Evolutionary conservation across 2,329 filamentous ascomycete species (phyloP), one percentile per base, ranked within the genome.

Genomic region (Arthroderma sp.): DNA sequence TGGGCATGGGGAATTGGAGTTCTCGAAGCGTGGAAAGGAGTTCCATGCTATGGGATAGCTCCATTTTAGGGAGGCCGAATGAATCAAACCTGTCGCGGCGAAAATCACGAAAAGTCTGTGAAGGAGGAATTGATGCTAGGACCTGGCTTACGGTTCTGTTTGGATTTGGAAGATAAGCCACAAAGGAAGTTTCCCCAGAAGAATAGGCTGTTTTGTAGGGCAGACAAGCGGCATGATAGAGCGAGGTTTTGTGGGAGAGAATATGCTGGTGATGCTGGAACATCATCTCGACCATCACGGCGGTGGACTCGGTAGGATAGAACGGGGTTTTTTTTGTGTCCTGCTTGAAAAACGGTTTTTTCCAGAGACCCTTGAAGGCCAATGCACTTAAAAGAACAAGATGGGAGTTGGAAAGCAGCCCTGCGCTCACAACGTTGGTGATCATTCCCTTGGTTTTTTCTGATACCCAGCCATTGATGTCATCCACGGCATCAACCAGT

Each of bases 351-450:
- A 43, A 43, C 27, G 34, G 7, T n/a, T 43, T 33, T n/a, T 36
- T 36, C 40, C 40, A 43, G n/a, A 10, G 34, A 10, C 40, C 40
- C 22, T 43, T 43, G 40, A 10, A 43, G 27, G 40, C n/a, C 30
- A 43, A 30, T 6, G 31, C 33, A 10, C 36, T 43, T 22, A 43
- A 6, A 9, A 43, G 40, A 4, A 43, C 33, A 28, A 43, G n/a
- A 22, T 43, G 40, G 8, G 32, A 34, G 5, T 29, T n/a, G 5
- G 32, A 11, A 43, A 43, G 5, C 6, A n/a, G 34, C 7, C 33
- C 33, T 6, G n/a, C 15, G 11, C 6, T n/a, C 22, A 43, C 29
- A 31, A 43, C 36, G 15, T 43, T n/a, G 3, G n/a, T 9, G 27
- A 43, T 43, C 40, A 43, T 36, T 8, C 33, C 33, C 31, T 33